Evolutionary conservation across 768 basidiomycete genomes (phyloP).

Genomic region (Podaxis sp.): DNA sequence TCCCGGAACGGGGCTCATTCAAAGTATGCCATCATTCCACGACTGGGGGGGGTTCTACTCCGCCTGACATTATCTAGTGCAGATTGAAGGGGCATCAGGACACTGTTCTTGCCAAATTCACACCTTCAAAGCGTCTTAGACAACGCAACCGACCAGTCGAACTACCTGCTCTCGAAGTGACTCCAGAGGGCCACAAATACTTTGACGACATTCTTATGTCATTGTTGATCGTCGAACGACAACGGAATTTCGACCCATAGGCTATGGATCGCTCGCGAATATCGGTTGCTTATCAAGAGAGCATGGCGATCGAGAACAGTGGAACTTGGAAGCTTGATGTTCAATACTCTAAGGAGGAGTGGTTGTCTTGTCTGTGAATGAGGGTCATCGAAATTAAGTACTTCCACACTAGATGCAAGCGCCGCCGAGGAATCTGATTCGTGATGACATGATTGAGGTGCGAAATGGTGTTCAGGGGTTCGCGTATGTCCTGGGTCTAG

Average conservation of each 20-base stretch:
- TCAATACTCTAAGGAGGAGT: background rate
- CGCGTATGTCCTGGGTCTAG: background rate
- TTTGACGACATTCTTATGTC: slow-evolving; percentile 19
- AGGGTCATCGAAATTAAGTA: background rate
- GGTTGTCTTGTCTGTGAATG: background rate
- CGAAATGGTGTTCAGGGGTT: background rate
- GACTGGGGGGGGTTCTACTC: no score
- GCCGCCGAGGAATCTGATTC: background rate
- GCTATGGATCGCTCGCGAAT: background rate
- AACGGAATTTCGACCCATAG: background rate
- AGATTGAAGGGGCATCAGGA: background rate
- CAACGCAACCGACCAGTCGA: background rate
- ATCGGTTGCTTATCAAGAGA: background rate
- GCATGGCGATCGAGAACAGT: no score
- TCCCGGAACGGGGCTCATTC: background rate
- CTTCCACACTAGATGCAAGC: background rate
- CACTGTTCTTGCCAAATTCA: slow-evolving; percentile 11
- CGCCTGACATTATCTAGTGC: background rate
- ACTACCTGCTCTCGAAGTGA: slow-evolving; percentile 13
- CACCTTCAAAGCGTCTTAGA: background rate
- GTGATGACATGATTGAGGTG: background rate
- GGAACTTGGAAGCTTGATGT: background rate
- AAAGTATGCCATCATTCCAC: no score
- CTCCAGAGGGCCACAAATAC: slow-evolving; percentile 16
- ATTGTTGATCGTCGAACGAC: slow-evolving; percentile 1